These are phyloP conservation scores for Cladosporium sp. DNA, from an alignment of 2,329 filamentous ascomycete genomes.

Conservation along the genomic window DNA sequence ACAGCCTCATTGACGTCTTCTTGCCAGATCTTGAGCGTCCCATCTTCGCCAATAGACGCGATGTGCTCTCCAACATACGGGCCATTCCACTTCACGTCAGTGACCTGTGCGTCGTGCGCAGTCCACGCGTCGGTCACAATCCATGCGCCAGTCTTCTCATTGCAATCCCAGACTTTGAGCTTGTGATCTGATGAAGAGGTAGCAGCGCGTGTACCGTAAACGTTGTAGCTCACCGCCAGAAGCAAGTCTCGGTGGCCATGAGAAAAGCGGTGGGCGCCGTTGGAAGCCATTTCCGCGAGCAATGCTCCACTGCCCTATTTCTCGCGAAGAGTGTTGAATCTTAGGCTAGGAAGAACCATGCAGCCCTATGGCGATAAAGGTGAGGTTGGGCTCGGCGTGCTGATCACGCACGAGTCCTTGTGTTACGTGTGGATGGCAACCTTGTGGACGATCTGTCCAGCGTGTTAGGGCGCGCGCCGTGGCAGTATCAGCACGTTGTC, in stretches of 20 bases:
- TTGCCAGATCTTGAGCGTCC: constrained; percentile 87
- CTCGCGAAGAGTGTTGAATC: neutral
- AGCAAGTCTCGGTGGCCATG: constrained; percentile 79
- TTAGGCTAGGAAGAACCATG: neutral
- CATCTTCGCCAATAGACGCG: constrained; percentile 85
- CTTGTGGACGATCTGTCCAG: constrained; percentile 5
- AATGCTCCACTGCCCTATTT: neutral
- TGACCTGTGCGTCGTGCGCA: constrained; percentile 85
- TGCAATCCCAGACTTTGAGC: constrained; percentile 85
- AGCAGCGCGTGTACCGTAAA: constrained; percentile 86
- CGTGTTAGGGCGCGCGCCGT: neutral
- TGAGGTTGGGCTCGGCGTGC: neutral
- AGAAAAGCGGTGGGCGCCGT: constrained; percentile 59
- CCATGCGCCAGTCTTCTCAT: constrained; percentile 74
- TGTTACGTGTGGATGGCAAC: constrained; percentile 7
- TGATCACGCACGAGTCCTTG: neutral
- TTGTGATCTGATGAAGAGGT: constrained; percentile 90
- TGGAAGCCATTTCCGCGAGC: constrained; percentile 27
- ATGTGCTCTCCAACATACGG: constrained; percentile 86
- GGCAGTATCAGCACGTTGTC: neutral
- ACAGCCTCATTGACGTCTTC: constrained; percentile 81
- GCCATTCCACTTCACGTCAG: constrained; percentile 92
- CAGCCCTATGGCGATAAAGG: constrained; percentile 3
- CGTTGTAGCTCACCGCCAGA: constrained; percentile 84
- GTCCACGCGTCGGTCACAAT: constrained; percentile 82